Base-by-base conservation (phyloP, 495 filamentous ascomycete species). In the Hypoxylon intermedium region DNA sequence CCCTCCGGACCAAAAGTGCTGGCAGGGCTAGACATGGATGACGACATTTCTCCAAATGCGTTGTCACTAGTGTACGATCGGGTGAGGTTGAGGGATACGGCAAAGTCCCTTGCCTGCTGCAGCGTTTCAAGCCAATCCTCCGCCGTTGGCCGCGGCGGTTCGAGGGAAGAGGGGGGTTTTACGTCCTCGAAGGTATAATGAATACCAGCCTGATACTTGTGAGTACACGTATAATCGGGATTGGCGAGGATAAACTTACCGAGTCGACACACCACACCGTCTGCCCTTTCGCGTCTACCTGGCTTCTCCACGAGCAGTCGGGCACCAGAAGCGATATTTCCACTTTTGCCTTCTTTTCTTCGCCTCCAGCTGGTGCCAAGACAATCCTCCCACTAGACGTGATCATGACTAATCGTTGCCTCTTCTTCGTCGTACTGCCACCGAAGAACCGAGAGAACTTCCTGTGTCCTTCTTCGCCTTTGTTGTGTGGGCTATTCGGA, bases 391-490 rank as follows among this genome's bases (percentile, higher is more conserved):
- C 95, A 60, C 87, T 89, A 1, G 91, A 94, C 4, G 95, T 99
- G 55, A 99, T 84, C 89, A 99, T 96, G 9, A 98, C 94, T 47
- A 98, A 75, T 30, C 95, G 82, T 70, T 96, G 92, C 40, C 92
- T 80, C 72, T 96, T 96, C 74, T 98, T 98, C n/a, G 87, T 88
- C 7, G 87, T 87, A 65, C 84, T 91, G 15, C 91, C 89, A 18
- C 91, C 88, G 76, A 98, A 98, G 73, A 98, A 97, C 7, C 93
- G 84, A 1, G 92, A 85, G 63, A 99, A 88, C 63, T 93, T 94
- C 74, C 89, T 91, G n/a, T 84, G 81, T 3, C 81, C 80, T 9
- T 85, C 80, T 1, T 82, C 80, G 21, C 73, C 71, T 44, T 78
- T 82, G 24, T 84, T 86, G 67, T 87, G 84, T 34, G 85, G 86